phyloP scores from a whole-genome alignment of 2,329 filamentous ascomycete genomes.

The Trichoderma pleuroti region DNA sequence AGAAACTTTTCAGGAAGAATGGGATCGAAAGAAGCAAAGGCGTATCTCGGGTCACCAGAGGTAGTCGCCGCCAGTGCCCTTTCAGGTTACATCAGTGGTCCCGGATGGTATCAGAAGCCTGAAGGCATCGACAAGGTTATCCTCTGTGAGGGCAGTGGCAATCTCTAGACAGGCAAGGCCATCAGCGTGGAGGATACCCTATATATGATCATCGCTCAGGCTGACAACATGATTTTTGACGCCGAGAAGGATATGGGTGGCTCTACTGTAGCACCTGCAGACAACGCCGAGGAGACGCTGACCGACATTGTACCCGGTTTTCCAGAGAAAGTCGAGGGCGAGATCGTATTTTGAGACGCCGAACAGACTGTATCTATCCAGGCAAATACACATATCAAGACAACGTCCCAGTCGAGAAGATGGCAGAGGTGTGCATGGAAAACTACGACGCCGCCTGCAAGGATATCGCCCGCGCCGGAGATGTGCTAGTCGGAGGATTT shows the following conservation, averaged over 20 bases:
- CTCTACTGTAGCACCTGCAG: background rate
- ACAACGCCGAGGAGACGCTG: conserved; percentile 22
- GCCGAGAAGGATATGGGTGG: conserved; percentile 15
- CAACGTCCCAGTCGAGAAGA: conserved; percentile 52
- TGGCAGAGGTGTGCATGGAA: conserved; percentile 89
- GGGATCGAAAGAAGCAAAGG: conserved; percentile 52
- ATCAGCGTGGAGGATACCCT: conserved; percentile 66
- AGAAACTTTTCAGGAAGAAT: conserved; percentile 91
- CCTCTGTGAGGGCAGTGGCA: conserved; percentile 68
- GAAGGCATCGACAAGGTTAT: conserved; percentile 64
- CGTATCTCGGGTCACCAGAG: conserved; percentile 85
- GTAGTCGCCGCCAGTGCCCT: conserved; percentile 89
- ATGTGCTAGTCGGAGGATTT: conserved; percentile 80
- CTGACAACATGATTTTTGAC: conserved; percentile 22
- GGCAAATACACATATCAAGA: conserved; percentile 94
- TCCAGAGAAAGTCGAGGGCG: conserved; percentile 74
- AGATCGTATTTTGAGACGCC: conserved; percentile 66
- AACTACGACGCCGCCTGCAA: conserved; percentile 82
- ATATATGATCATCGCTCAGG: conserved; percentile 65
- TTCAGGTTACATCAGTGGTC: conserved; percentile 66
- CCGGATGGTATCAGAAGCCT: conserved; percentile 73
- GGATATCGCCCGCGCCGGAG: conserved; percentile 54
- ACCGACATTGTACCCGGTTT: conserved; percentile 75
- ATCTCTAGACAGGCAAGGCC: conserved; percentile 61
- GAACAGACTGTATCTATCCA: conserved; percentile 88